Percentiles rank a stretch among this genome's conserved stretches.
phyloP scores from a whole-genome alignment of 2,329 filamentous ascomycete genomes.

The Coleophoma crateriformis region DNA sequence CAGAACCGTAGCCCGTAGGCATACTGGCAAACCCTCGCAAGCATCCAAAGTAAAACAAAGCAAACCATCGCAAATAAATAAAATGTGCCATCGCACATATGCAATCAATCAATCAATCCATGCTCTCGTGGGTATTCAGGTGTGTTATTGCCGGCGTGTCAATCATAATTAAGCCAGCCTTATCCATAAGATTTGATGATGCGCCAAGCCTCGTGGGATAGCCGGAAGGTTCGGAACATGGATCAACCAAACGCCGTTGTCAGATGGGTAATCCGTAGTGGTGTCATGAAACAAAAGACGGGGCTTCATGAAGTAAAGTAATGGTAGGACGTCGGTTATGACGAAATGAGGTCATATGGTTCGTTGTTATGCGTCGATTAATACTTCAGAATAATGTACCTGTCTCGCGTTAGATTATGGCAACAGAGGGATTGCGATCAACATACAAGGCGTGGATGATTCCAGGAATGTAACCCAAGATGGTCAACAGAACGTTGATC shows the following conservation, averaged over 20 bases:
- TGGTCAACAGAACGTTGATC: conserved; percentile 88
- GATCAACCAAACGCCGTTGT: not conserved
- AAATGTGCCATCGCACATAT: not conserved
- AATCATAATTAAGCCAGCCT: not conserved
- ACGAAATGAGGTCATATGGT: not conserved
- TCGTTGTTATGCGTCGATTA: conserved; percentile 37
- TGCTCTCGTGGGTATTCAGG: not conserved
- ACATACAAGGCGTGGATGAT: conserved; percentile 87
- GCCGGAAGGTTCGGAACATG: conserved; percentile 1
- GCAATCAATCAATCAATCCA: not conserved
- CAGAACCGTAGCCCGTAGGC: conserved; percentile 16
- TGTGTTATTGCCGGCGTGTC: not conserved
- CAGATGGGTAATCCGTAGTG: not conserved
- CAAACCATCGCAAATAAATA: not conserved
- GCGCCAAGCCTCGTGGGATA: not conserved
- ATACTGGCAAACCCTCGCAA: conserved; percentile 8
- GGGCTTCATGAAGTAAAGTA: not conserved
- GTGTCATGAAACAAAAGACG: not conserved
- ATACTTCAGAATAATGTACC: conserved; percentile 86
- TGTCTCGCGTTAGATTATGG: conserved; percentile 25
- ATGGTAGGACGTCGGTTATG: no score
- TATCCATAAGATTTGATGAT: not conserved
- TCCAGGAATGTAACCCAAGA: conserved; percentile 66
- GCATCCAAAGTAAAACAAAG: not conserved
- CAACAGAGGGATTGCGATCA: not conserved